Conservation (phyloP, 1,139 yeast genomes). For the Hansenula anomala region DNA sequence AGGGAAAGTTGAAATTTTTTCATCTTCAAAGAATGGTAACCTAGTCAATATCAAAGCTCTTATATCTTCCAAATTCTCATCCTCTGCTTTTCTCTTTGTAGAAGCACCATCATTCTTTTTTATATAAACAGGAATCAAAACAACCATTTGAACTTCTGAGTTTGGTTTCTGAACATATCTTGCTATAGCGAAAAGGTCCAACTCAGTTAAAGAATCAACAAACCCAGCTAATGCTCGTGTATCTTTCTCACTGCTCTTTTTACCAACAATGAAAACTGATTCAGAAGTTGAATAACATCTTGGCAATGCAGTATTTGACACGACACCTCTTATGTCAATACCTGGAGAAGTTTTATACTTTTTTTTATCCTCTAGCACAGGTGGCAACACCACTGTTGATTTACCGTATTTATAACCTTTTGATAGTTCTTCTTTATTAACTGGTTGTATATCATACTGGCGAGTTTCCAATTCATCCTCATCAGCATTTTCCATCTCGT, state of each 20-base stretch:
- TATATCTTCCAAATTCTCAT: conserved; percentile 12
- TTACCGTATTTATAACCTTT: conserved; percentile 69
- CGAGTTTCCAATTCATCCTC: conserved; percentile 13
- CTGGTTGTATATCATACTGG: conserved; percentile 19
- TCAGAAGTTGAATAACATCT: conserved; percentile 57
- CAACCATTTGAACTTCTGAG: conserved; percentile 51
- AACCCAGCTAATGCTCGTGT: conserved; percentile 45
- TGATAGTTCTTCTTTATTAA: conserved; percentile 27
- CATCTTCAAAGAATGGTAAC: conserved; percentile 81
- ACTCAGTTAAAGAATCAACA: conserved; percentile 46
- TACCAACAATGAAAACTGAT: conserved; percentile 52
- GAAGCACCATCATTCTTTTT: conserved; percentile 6
- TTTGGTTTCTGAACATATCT: conserved; percentile 51
- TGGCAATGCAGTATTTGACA: conserved; percentile 42
- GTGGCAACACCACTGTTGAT: conserved; percentile 46
- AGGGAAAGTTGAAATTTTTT: conserved; percentile 58
- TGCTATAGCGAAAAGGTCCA: conserved; percentile 51
- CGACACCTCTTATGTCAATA: conserved; percentile 63
- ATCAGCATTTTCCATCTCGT: conserved; percentile 22
- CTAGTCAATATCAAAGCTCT: conserved; percentile 35
- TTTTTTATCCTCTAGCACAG: conserved; percentile 39
- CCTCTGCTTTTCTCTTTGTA: conserved; percentile 12
- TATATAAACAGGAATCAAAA: conserved; percentile 45
- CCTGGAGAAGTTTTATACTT: conserved; percentile 41
- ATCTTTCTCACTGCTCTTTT: conserved; percentile 33